Percentiles rank a stretch among this genome's conserved stretches.
Evolutionary conservation across 345 rosid genomes (phyloP).

Genomic region (Laguncularia racemosa): DNA sequence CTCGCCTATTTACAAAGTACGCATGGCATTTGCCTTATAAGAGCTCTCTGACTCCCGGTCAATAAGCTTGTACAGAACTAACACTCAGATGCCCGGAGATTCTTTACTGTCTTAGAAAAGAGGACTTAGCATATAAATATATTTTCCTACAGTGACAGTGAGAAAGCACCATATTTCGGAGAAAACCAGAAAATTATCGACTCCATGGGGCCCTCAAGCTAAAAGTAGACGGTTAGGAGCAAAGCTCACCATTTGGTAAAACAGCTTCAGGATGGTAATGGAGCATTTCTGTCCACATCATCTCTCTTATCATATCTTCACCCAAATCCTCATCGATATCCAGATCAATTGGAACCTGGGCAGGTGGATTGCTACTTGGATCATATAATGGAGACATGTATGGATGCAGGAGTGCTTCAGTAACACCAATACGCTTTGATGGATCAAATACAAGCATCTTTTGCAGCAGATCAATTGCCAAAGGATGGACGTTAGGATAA

Average conservation of each 20-base stretch:
- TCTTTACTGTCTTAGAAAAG: too few relatives aligned
- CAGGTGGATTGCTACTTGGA: conserved; percentile 12
- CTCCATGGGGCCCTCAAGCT: too few relatives aligned
- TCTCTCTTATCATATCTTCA: conserved; percentile 20
- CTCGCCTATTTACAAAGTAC: too few relatives aligned
- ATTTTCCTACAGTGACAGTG: too few relatives aligned
- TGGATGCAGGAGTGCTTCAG: conserved; percentile 25
- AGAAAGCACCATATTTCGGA: too few relatives aligned
- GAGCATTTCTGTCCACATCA: conserved; percentile 25
- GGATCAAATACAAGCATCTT: conserved; percentile 27
- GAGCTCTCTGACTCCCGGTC: too few relatives aligned
- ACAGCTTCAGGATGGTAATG: conserved; percentile 21
- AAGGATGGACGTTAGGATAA: conserved; percentile 22
- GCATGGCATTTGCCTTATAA: too few relatives aligned
- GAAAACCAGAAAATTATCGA: too few relatives aligned
- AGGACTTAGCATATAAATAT: too few relatives aligned
- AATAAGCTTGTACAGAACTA: too few relatives aligned
- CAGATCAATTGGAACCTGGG: conserved; percentile 14
- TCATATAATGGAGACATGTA: conserved; percentile 22
- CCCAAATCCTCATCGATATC: conserved; percentile 20
- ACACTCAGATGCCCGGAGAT: too few relatives aligned
- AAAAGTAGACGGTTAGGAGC: neutral
- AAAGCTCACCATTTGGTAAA: neutral
- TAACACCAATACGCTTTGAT: conserved; percentile 20
- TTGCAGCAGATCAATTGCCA: conserved; percentile 24